Evolutionary conservation across 75 land plant genomes (phyloP).

Genomic region (Adiantum capillusveneris): DNA sequence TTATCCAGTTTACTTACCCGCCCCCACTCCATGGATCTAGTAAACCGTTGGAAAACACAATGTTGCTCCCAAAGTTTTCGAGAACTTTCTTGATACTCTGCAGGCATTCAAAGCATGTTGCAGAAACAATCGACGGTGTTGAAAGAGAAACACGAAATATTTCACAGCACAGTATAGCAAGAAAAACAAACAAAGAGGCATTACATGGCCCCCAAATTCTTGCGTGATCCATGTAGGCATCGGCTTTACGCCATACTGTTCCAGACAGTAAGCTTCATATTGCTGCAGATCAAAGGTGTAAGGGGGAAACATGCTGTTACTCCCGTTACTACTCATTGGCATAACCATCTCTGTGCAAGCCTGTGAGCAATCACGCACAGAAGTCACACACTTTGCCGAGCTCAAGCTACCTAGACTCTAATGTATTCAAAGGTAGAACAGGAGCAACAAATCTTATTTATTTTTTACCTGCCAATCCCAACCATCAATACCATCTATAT

Average conservation of each 20-base stretch:
- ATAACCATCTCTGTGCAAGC: slow-evolving; percentile 99
- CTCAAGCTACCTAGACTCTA: neutral
- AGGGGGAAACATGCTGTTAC: slow-evolving; percentile 73
- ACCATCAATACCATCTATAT: neutral
- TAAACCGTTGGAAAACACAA: too few species aligned
- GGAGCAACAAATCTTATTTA: neutral
- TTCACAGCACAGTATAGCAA: too few species aligned
- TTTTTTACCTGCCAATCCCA: neutral
- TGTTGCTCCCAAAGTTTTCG: too few species aligned
- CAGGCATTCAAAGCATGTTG: too few species aligned
- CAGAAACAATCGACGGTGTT: too few species aligned
- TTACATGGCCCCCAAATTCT: slow-evolving; percentile 94
- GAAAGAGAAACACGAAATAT: too few species aligned
- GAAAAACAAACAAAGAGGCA: too few species aligned
- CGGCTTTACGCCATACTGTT: slow-evolving; percentile 47
- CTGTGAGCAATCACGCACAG: slow-evolving; percentile 38
- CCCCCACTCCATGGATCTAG: too few species aligned
- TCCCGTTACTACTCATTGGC: slow-evolving; percentile 69
- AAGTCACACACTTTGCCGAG: too few species aligned
- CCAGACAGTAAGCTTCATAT: slow-evolving; percentile 33
- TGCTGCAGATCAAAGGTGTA: slow-evolving; percentile 46
- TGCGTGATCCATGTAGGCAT: slow-evolving; percentile 84
- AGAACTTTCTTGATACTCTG: too few species aligned
- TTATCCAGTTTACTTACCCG: too few species aligned
- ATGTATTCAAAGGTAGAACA: neutral